Evolutionary conservation across 768 basidiomycete species (phyloP).

Genomic region (Mycena filopes): DNA sequence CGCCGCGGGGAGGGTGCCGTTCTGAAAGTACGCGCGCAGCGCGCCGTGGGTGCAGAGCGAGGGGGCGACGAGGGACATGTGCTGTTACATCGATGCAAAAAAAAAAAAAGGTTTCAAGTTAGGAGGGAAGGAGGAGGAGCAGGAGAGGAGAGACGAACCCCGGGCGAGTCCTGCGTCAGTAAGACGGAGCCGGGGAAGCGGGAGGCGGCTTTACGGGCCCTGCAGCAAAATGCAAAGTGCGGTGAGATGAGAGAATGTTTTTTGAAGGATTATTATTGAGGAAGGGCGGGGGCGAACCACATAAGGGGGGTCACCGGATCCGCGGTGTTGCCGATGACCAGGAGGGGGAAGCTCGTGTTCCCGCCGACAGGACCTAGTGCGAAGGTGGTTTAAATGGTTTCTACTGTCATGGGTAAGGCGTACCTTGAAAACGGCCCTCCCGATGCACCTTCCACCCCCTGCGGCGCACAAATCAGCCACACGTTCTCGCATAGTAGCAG

Average conservation of each 20-base stretch:
- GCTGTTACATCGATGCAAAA: constrained; percentile 20
- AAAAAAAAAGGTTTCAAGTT: too few relatives aligned
- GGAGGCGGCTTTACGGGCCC: constrained; percentile 18
- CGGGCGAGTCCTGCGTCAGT: constrained; percentile 33
- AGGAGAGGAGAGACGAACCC: constrained; percentile 14
- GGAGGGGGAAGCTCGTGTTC: constrained; percentile 38
- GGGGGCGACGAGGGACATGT: constrained; percentile 32
- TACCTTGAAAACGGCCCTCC: constrained; percentile 14
- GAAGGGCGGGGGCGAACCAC: constrained; percentile 19
- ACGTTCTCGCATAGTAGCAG: background rate
- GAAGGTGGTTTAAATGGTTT: too few relatives aligned
- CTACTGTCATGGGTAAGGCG: too few relatives aligned
- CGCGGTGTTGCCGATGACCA: constrained; percentile 38
- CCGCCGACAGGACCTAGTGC: constrained; percentile 27
- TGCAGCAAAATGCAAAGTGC: background rate
- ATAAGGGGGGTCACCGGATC: constrained; percentile 35
- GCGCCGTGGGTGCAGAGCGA: constrained; percentile 35
- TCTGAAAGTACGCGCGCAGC: constrained; percentile 38
- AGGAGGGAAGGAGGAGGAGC: background rate
- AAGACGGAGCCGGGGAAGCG: constrained; percentile 31
- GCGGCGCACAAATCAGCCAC: background rate
- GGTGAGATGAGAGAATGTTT: background rate
- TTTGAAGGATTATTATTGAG: too few relatives aligned
- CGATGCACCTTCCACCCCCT: constrained; percentile 31
- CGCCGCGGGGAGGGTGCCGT: constrained; percentile 39